Evolutionary conservation across 148 eudicot species (phyloP).

Genomic region (Rheum nobile): DNA sequence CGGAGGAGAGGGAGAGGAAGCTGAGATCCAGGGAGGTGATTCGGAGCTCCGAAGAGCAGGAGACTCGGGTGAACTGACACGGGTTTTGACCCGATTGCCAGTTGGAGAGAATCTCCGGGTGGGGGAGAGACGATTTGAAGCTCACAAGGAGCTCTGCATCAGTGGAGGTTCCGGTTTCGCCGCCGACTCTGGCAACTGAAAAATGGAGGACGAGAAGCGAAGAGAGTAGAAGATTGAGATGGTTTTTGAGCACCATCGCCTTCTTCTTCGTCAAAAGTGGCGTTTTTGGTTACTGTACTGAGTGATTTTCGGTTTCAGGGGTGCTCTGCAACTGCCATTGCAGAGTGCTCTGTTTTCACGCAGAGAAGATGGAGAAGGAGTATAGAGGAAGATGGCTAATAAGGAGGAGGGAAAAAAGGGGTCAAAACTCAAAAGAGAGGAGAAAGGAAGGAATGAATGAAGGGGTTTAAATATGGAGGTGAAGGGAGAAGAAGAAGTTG

Average conservation of each 20-base stretch:
- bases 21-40: conserved; percentile 47
- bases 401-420: conserved; percentile 2
- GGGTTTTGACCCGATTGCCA: conserved; percentile 45
- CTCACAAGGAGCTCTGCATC: conserved; percentile 40
- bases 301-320: background rate
- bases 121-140: conserved; percentile 53
- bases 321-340: conserved; percentile 21
- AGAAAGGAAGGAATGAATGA: conserved; percentile 20
- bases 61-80: conserved; percentile 53
- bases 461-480: conserved; percentile 24
- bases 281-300: background rate
- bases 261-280: background rate
- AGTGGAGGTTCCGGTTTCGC: background rate
- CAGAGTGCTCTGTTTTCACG: conserved; percentile 2
- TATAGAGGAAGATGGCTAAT: background rate
- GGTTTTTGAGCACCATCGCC: background rate
- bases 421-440: conserved; percentile 33
- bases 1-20: conserved; percentile 19
- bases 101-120: conserved; percentile 30
- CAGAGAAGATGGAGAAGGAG: conserved; percentile 5
- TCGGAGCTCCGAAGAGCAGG: conserved; percentile 28
- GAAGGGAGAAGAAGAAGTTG: background rate
- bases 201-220: background rate
- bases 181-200: background rate
- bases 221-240: background rate